Evolutionary conservation across 2,329 filamentous ascomycete species (phyloP), one percentile per base, ranked within the genome.

Genomic region (Pseudogymnoascus sp.): DNA sequence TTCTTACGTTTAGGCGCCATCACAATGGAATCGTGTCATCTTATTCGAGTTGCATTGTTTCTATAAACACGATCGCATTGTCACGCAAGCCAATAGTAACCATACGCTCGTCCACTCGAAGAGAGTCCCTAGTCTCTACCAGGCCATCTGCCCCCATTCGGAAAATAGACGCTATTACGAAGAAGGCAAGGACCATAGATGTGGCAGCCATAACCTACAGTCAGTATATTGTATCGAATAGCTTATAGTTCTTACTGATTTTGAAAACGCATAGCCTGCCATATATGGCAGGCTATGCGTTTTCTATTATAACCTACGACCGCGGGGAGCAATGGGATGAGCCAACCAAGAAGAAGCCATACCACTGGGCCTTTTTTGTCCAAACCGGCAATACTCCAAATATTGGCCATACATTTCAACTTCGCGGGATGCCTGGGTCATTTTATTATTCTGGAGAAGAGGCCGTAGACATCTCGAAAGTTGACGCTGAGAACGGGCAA

Each of bases 321-420:
- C 60, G 60, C 15, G 60, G 60, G 10, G 33, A 36, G 29, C 25
- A 48, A 13, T 62, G 42, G 42, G 41, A 58, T 38, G 33, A n/a
- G 5, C 27, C 44, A 27, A 39, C 27, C 4, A 62, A 62, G 21
- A 58, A 38, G n/a, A 62, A 62, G 44, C 44, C 60, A 13, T 62
- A 60, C 33, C 61, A 62, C 36, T 62, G 55, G 61, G 13, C 38
- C 10, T 62, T 60, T 33, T 62, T 44, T 25, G n/a, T 62, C 35
- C 51, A 60, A 15, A 42, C 10, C 21, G 29, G 36, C 44, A 31
- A 17, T 17, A 59, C 17, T 29, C 41, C 48, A 27, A 41, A 27
- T 35, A 7, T 60, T 31, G 61, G 55, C 8, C 31, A 39, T 31
- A 58, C 17, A 25, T 60, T 38, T 60, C 61, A 62, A n/a, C 61